phyloP scores from a whole-genome alignment of 2,329 filamentous ascomycete species.

The Pseudovirgaria hyperparasitica region DNA sequence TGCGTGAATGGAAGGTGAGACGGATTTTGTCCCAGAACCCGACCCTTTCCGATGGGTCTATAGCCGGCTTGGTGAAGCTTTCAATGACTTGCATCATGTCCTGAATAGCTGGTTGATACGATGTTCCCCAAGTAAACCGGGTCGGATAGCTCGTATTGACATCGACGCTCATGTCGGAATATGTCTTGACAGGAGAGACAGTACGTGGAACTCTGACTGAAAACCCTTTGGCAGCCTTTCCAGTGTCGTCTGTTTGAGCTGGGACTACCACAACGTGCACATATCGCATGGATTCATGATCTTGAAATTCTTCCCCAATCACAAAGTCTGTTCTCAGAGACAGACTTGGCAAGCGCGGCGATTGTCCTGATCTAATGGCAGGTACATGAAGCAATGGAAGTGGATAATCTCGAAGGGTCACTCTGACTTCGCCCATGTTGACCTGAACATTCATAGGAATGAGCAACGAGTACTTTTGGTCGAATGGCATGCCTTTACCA shows the following conservation, averaged over 20 bases:
- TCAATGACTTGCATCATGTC: conserved; percentile 99
- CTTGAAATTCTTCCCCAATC: conserved; percentile 84
- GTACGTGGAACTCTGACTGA: conserved; percentile 79
- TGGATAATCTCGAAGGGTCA: conserved; percentile 87
- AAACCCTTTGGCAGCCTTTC: conserved; percentile 54
- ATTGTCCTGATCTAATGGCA: conserved; percentile 64
- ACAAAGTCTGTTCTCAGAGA: conserved; percentile 86
- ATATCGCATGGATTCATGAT: conserved; percentile 64
- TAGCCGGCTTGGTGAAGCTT: conserved; percentile 88
- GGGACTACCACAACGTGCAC: conserved; percentile 79
- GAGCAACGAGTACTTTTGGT: conserved; percentile 82
- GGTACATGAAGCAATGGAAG: conserved; percentile 86
- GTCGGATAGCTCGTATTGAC: conserved; percentile 91
- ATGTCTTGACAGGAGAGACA: conserved; percentile 90
- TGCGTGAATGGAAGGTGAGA: conserved; percentile 82
- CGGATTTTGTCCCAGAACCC: conserved; percentile 99
- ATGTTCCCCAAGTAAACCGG: conserved; percentile 91
- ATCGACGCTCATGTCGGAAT: conserved; percentile 81
- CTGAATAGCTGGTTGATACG: conserved; percentile 94
- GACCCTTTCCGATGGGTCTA: conserved; percentile 85
- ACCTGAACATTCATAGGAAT: conserved; percentile 83
- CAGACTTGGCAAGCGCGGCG: conserved; percentile 65
- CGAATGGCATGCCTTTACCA: conserved; percentile 90
- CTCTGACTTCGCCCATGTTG: conserved; percentile 76
- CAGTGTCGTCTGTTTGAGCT: conserved; percentile 41